These are phyloP conservation scores for Ochetophila trinervis DNA, from an alignment of 306 rosid genomes.

Conservation along the genomic window DNA sequence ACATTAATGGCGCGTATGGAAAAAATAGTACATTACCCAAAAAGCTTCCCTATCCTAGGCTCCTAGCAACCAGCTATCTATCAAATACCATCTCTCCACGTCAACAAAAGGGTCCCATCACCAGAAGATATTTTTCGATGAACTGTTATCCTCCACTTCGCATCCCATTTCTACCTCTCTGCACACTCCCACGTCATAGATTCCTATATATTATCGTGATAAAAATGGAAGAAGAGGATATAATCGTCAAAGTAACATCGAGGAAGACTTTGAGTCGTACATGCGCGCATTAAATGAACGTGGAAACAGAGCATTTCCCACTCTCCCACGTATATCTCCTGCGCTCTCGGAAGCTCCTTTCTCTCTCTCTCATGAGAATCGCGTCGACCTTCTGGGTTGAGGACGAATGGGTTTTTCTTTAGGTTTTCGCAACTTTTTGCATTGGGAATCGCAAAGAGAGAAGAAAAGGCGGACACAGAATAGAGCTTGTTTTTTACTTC, in stretches of 20 bases:
- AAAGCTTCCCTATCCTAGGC: neutral
- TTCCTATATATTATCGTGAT: neutral
- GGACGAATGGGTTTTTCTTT: neutral
- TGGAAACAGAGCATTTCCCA: neutral
- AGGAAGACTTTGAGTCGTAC: neutral
- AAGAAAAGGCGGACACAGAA: neutral
- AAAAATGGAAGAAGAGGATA: neutral
- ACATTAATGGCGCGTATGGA: slow-evolving; percentile 13
- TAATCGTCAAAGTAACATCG: neutral
- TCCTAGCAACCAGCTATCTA: neutral
- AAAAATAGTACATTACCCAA: neutral
- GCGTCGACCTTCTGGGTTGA: neutral
- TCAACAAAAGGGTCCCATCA: neutral
- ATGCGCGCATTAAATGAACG: slow-evolving; percentile 2
- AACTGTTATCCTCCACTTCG: neutral
- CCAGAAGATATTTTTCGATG: neutral
- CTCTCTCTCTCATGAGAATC: slow-evolving; percentile 5
- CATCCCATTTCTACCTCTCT: neutral
- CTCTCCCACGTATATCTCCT: slow-evolving; percentile 12
- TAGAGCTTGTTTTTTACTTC: neutral
- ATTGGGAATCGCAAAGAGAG: neutral
- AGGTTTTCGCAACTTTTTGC: slow-evolving; percentile 7
- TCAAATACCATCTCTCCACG: neutral
- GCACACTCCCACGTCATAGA: slow-evolving; percentile 12
- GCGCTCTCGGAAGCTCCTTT: slow-evolving; percentile 13